A percentile compares a stretch with the other conserved stretches of the same genome.
These are phyloP conservation scores for Globisporangium apiculatum DNA, from an alignment of 352 stramenopile genomes.

Conservation along the genomic window DNA sequence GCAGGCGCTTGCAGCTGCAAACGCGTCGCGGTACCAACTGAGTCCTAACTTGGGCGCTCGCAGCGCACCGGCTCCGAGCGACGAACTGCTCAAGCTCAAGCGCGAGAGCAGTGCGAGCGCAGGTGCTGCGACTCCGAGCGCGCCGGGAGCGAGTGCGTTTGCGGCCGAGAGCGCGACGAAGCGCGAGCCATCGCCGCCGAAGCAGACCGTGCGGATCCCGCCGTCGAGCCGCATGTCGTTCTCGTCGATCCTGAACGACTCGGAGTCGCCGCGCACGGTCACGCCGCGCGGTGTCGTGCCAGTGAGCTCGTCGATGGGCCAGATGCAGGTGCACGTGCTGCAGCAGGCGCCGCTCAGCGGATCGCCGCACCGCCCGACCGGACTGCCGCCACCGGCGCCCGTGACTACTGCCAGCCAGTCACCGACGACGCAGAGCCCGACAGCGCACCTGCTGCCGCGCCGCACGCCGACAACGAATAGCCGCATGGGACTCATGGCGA, in stretches of 20 bases:
- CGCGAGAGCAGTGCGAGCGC: neutral
- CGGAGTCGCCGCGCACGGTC: constrained; percentile 35
- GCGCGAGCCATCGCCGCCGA: constrained; percentile 9
- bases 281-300: constrained; percentile 8
- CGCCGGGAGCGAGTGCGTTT: neutral
- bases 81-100: neutral
- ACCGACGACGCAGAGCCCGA: constrained; percentile 34
- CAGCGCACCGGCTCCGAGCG: neutral
- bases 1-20: constrained; percentile 4
- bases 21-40: constrained; percentile 12
- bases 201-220: constrained; percentile 19
- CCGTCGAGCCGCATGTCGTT: constrained; percentile 83
- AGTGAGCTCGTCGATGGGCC: constrained; percentile 3
- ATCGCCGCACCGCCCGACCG: constrained; percentile 14
- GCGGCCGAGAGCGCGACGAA: neutral
- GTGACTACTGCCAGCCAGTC: constrained; percentile 20
- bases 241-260: constrained; percentile 85
- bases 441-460: constrained; percentile 48
- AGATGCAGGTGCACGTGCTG: neutral
- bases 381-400: constrained; percentile 17
- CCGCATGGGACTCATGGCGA: constrained; percentile 74
- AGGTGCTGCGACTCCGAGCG: neutral
- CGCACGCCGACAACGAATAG: constrained; percentile 23
- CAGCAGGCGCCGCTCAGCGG: constrained; percentile 15
- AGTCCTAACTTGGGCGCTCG: constrained; percentile 2